A percentile compares a stretch with the other conserved stretches of the same genome.
These are phyloP conservation scores for Chalciporus chontae DNA, from an alignment of 768 basidiomycete genomes.

Conservation along the genomic window DNA sequence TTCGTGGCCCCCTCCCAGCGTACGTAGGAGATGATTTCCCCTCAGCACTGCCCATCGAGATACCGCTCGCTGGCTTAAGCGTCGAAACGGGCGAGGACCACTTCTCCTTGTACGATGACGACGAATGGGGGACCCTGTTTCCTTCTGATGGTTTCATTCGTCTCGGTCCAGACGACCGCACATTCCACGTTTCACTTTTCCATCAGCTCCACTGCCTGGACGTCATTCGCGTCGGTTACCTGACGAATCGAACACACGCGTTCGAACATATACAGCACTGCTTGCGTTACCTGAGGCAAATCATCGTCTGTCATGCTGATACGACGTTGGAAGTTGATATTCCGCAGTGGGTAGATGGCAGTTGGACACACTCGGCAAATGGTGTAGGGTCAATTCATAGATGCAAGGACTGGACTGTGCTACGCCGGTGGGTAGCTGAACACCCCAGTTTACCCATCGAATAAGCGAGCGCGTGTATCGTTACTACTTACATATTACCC, in stretches of 20 bases:
- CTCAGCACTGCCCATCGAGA: conserved; percentile 28
- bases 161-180: conserved; percentile 32
- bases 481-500: not conserved
- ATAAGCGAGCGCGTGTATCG: not conserved
- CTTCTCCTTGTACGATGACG: conserved; percentile 33
- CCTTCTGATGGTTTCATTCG: conserved; percentile 33
- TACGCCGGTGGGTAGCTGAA: conserved; percentile 27
- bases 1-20: conserved; percentile 6
- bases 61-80: conserved; percentile 28
- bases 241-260: conserved; percentile 21
- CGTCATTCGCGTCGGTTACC: conserved; percentile 30
- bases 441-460: conserved; percentile 27
- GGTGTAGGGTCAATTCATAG: conserved; percentile 30
- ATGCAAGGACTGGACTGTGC: conserved; percentile 33
- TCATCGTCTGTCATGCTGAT: conserved; percentile 36
- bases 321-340: conserved; percentile 36
- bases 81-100: conserved; percentile 23
- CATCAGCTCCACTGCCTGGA: conserved; percentile 50
- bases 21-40: conserved; percentile 32
- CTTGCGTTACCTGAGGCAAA: conserved; percentile 38
- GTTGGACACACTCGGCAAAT: conserved; percentile 27
- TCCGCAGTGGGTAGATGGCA: conserved; percentile 21
- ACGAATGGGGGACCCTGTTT: conserved; percentile 35
- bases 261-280: conserved; percentile 36
- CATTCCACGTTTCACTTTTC: conserved; percentile 38